Evolutionary conservation across 1,284 basidiomycete species (phyloP).

Genomic region (Ceratobasidium papillatum): DNA sequence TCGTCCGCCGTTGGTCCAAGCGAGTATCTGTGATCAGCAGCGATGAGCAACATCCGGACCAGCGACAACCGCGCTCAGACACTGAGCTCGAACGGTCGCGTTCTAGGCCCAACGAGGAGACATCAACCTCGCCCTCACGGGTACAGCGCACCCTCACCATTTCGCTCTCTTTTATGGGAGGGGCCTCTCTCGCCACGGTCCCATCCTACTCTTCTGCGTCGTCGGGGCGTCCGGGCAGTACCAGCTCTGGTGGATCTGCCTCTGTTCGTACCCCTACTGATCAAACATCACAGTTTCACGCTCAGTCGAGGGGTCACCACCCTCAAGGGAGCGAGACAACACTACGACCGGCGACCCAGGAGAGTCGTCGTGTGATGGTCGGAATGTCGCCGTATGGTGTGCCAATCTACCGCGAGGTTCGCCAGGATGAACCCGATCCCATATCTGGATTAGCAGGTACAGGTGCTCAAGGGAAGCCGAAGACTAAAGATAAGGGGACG

Average conservation of each 20-base stretch:
- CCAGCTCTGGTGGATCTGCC: conserved; percentile 18
- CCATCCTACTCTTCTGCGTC: conserved; percentile 26
- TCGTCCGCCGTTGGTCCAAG: conserved; percentile 24
- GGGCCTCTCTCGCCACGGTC: conserved; percentile 25
- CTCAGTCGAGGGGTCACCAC: conserved; percentile 22
- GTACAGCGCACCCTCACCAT: background rate
- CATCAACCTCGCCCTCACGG: conserved; percentile 24
- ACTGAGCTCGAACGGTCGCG: background rate
- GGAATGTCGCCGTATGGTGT: conserved; percentile 36
- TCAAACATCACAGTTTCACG: background rate
- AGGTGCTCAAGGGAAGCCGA: background rate
- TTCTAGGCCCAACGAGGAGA: conserved; percentile 1
- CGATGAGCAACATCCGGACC: background rate
- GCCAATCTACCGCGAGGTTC: conserved; percentile 36
- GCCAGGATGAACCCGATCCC: conserved; percentile 16
- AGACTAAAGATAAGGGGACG: conserved; percentile 6
- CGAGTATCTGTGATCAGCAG: conserved; percentile 1
- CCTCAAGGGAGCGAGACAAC: conserved; percentile 36
- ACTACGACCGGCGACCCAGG: conserved; percentile 19
- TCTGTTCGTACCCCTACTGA: conserved; percentile 30
- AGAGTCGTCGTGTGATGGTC: conserved; percentile 38
- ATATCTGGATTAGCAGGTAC: background rate
- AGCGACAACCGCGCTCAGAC: conserved; percentile 4
- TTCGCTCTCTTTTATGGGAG: conserved; percentile 17
- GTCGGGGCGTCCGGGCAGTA: conserved; percentile 25